phyloP scores from a whole-genome alignment of 2,329 filamentous ascomycete species.

The Neodidymelliopsis sp. region DNA sequence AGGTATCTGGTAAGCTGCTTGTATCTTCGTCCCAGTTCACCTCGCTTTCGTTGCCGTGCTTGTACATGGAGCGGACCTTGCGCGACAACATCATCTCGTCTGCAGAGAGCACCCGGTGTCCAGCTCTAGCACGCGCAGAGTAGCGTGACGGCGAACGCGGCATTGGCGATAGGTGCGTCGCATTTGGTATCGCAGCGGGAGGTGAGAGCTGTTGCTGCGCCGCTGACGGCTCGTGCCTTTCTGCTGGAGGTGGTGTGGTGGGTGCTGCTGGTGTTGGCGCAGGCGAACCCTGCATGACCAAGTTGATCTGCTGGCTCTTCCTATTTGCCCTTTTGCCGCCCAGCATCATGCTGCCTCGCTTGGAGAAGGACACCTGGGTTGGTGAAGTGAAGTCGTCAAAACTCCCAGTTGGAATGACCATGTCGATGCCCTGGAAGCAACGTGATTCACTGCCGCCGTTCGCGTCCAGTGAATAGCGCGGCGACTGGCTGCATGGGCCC shows the following conservation, averaged over 20 bases:
- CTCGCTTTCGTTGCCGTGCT: constrained; percentile 65
- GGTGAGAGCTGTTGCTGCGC: constrained; percentile 28
- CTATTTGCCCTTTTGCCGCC: constrained; percentile 59
- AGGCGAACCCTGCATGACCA: constrained; percentile 29
- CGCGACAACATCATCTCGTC: constrained; percentile 70
- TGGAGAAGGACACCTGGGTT: constrained; percentile 65
- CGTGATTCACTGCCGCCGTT: constrained; percentile 17
- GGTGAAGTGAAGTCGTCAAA: constrained; percentile 61
- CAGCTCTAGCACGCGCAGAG: constrained; percentile 45
- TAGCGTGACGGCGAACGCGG: constrained; percentile 49
- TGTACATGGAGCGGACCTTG: constrained; percentile 70
- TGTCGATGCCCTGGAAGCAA: constrained; percentile 59
- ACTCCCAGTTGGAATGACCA: constrained; percentile 62
- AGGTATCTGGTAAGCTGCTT: constrained; percentile 23
- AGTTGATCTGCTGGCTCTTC: constrained; percentile 41
- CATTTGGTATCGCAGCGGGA: constrained; percentile 37
- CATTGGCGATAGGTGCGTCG: constrained; percentile 34
- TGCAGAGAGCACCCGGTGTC: constrained; percentile 63
- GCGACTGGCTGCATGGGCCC: constrained; percentile 20
- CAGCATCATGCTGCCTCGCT: constrained; percentile 66
- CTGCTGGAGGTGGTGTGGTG: constrained; percentile 3
- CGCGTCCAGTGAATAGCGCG: constrained; percentile 19
- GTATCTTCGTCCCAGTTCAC: constrained; percentile 50
- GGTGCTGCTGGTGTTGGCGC: constrained; percentile 24
- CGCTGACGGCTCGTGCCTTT: constrained; percentile 23